Conservation (phyloP, 148 eudicot species). For the Heliamphora exappendiculata region DNA sequence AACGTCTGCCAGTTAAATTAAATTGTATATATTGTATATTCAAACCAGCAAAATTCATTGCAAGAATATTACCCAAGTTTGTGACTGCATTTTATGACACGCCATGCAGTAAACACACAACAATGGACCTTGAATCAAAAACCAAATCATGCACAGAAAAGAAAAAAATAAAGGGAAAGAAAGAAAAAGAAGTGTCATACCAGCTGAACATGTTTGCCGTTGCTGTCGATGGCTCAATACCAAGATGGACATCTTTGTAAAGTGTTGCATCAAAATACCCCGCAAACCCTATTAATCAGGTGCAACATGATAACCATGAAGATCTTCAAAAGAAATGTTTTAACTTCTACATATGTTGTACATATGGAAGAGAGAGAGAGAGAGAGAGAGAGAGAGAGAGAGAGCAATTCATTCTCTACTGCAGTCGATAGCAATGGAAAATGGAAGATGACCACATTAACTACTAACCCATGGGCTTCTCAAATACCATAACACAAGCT, state of each 20-base stretch:
- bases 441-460: neutral
- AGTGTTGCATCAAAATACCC: conserved; percentile 90
- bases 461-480: neutral
- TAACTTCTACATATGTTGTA: neutral
- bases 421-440: neutral
- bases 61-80: neutral
- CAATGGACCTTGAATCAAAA: neutral
- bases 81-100: neutral
- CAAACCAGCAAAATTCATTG: neutral
- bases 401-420: neutral
- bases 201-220: conserved; percentile 99
- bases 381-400: neutral
- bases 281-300: conserved; percentile 63
- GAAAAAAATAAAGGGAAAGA: neutral
- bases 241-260: conserved; percentile 94
- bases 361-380: neutral
- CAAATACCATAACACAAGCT: neutral
- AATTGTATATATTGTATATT: neutral
- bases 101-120: neutral
- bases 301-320: neutral
- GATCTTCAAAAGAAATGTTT: neutral
- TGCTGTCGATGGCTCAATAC: conserved; percentile 88
- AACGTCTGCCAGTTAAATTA: neutral
- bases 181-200: conserved; percentile 24
- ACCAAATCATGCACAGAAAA: neutral